Percentiles rank a stretch among this genome's conserved stretches.
phyloP scores from a whole-genome alignment of 352 stramenopile species.

The Pythium monospermum region DNA sequence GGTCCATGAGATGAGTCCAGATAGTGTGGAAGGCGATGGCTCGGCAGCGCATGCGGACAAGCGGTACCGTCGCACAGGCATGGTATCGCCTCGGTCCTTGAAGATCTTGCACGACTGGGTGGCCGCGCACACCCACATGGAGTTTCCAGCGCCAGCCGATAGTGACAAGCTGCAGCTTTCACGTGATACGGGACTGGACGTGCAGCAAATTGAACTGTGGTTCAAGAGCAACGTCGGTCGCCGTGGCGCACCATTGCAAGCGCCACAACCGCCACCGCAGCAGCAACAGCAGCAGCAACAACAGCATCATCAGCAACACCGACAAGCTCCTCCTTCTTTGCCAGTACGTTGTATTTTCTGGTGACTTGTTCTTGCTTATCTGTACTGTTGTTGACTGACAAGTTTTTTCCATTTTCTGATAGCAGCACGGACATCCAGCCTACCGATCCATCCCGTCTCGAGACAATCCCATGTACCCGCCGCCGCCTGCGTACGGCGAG shows the following conservation, averaged over 20 bases:
- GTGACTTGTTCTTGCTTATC: neutral
- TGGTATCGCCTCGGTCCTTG: constrained; percentile 62
- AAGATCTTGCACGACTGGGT: constrained; percentile 83
- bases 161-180: constrained; percentile 70
- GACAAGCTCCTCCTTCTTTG: constrained; percentile 4
- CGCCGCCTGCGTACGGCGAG: constrained; percentile 42
- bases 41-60: constrained; percentile 27
- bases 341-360: neutral
- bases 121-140: constrained; percentile 44
- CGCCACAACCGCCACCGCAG: neutral
- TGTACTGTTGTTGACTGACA: too few relatives aligned
- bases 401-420: too few relatives aligned
- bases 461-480: constrained; percentile 55
- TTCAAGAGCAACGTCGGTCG: constrained; percentile 76
- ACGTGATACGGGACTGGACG: constrained; percentile 64
- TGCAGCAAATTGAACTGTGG: constrained; percentile 82
- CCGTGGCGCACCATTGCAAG: constrained; percentile 21
- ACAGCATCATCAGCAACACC: neutral
- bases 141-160: constrained; percentile 64
- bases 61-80: constrained; percentile 35
- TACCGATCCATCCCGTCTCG: constrained; percentile 51
- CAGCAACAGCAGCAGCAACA: constrained; percentile 5
- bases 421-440: constrained; percentile 22
- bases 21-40: constrained; percentile 22
- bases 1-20: constrained; percentile 37